phyloP scores from a whole-genome alignment of 371 early-diverging fungal genomes.

The Mucor irregularis region DNA sequence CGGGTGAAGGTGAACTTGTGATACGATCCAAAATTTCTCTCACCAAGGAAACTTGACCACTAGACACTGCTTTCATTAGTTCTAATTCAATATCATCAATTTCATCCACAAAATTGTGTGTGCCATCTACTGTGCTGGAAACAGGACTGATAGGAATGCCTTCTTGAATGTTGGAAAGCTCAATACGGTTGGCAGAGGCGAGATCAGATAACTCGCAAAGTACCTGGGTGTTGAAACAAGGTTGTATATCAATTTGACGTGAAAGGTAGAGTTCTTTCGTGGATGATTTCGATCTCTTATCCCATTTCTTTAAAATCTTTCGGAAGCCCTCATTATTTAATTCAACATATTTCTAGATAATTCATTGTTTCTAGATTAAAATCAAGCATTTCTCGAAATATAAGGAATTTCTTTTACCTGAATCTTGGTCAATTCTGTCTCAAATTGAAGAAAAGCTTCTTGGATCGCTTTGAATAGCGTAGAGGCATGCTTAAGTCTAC shows the following conservation, averaged over 20 bases:
- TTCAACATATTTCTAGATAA: slow-evolving; percentile 86
- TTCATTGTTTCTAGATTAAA: neutral
- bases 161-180: slow-evolving; percentile 56
- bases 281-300: slow-evolving; percentile 92
- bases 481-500: slow-evolving; percentile 56
- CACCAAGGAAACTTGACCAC: slow-evolving; percentile 49
- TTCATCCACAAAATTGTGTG: slow-evolving; percentile 26
- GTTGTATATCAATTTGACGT: slow-evolving; percentile 93
- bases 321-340: slow-evolving; percentile 94
- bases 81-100: slow-evolving; percentile 69
- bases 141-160: slow-evolving; percentile 33
- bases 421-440: slow-evolving; percentile 90
- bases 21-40: slow-evolving; percentile 64
- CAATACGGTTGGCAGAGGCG: slow-evolving; percentile 68
- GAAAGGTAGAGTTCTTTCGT: slow-evolving; percentile 95
- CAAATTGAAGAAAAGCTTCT: slow-evolving; percentile 89
- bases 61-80: slow-evolving; percentile 54
- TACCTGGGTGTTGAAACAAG: slow-evolving; percentile 91
- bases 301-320: slow-evolving; percentile 98
- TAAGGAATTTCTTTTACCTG: slow-evolving; percentile 57
- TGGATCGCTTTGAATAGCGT: slow-evolving; percentile 68
- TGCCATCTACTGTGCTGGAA: neutral
- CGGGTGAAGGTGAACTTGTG: slow-evolving; percentile 40
- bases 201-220: slow-evolving; percentile 87
- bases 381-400: neutral